These are phyloP conservation scores for Syncephalastrum sp. DNA, from an alignment of 371 early-diverging fungal genomes.

Conservation along the genomic window DNA sequence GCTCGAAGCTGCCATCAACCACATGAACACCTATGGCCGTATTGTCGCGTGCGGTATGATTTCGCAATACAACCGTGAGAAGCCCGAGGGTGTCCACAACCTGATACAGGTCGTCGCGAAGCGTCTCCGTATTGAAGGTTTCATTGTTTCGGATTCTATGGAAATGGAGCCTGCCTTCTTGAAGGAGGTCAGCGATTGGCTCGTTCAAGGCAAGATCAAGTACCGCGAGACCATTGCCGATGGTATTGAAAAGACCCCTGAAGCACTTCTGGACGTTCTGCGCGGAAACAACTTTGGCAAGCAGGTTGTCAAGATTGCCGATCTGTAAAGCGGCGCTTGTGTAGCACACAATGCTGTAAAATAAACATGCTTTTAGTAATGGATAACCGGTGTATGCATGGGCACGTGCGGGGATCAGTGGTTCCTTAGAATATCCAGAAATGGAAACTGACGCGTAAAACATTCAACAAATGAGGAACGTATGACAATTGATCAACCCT, in stretches of 20 bases:
- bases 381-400: too few species aligned
- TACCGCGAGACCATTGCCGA: slow-evolving; percentile 64
- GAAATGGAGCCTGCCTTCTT: slow-evolving; percentile 55
- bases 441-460: too few species aligned
- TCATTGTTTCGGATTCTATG: slow-evolving; percentile 45
- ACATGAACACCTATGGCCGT: slow-evolving; percentile 54
- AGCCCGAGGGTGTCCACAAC: slow-evolving; percentile 36
- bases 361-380: too few species aligned
- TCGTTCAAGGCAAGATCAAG: slow-evolving; percentile 67
- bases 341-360: too few species aligned
- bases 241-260: slow-evolving; percentile 83
- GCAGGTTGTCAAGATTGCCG: slow-evolving; percentile 72
- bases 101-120: slow-evolving; percentile 36
- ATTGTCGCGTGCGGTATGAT: slow-evolving; percentile 69
- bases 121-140: slow-evolving; percentile 64
- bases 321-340: slow-evolving; percentile 20
- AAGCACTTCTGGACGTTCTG: slow-evolving; percentile 73
- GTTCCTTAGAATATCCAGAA: too few species aligned
- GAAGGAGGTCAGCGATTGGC: slow-evolving; percentile 60
- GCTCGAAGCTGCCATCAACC: slow-evolving; percentile 59
- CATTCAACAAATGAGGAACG: too few species aligned
- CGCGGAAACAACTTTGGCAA: slow-evolving; percentile 87
- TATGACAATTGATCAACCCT: too few species aligned
- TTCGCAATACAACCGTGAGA: slow-evolving; percentile 62
- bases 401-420: too few species aligned